phyloP scores from a whole-genome alignment of 2,329 filamentous ascomycete species.

The Monosporascus sp. region DNA sequence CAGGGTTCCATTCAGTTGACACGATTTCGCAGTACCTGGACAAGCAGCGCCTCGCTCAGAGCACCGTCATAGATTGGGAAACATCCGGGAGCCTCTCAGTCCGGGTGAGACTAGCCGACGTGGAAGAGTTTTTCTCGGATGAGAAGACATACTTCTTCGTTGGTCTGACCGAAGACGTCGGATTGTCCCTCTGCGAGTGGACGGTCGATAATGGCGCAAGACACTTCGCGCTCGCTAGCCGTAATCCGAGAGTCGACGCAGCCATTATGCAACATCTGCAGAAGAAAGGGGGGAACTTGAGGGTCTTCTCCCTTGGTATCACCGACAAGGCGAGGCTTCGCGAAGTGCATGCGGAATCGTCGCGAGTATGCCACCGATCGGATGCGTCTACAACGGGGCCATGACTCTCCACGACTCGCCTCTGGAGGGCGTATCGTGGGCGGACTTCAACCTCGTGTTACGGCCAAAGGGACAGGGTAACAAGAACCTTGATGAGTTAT shows the following conservation, averaged over 20 bases:
- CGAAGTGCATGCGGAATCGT: slow-evolving; percentile 4
- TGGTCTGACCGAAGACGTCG: slow-evolving; percentile 28
- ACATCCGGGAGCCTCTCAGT: background rate
- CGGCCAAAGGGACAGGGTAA: too few species aligned
- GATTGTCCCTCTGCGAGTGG: slow-evolving; percentile 30
- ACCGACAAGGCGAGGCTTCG: slow-evolving; percentile 7
- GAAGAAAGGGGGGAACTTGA: too few species aligned
- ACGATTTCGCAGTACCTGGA: too few species aligned
- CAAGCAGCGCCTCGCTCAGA: background rate
- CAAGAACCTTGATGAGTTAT: too few species aligned
- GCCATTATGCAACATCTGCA: slow-evolving; percentile 6
- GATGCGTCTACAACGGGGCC: slow-evolving; percentile 15
- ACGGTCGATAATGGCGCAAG: slow-evolving; percentile 31
- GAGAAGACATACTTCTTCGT: slow-evolving; percentile 29
- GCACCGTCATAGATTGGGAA: background rate
- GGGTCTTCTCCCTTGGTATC: slow-evolving; percentile 4
- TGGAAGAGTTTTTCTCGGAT: slow-evolving; percentile 6
- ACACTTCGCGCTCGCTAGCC: slow-evolving; percentile 31
- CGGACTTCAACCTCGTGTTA: too few species aligned
- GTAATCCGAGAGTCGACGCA: slow-evolving; percentile 26
- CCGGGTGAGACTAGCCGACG: too few species aligned
- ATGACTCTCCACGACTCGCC: slow-evolving; percentile 3
- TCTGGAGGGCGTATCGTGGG: too few species aligned
- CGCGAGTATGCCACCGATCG: slow-evolving; percentile 11
- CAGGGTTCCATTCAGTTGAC: too few species aligned